Conservation (phyloP, 108 stramenopile genomes). For the Cyclotella sp. region DNA sequence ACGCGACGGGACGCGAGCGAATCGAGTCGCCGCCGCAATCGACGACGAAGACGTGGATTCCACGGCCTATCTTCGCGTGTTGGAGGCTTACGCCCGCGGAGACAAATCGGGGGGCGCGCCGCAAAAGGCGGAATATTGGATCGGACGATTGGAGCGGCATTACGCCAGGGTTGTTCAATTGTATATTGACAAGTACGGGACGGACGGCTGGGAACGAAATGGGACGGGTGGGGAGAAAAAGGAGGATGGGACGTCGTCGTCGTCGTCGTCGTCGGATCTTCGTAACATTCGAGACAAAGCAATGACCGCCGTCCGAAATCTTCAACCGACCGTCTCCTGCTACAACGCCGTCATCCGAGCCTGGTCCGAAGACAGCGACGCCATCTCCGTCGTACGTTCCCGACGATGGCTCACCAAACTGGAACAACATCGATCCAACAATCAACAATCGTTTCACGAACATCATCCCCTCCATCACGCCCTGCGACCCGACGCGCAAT, state of each 20-base stretch:
- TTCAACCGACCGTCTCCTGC: slow-evolving; percentile 60
- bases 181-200: slow-evolving; percentile 13
- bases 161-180: slow-evolving; percentile 18
- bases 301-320: slow-evolving; percentile 20
- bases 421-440: slow-evolving; percentile 25
- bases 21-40: no score
- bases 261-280: no score
- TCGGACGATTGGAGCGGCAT: slow-evolving; percentile 45
- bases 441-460: slow-evolving; percentile 1
- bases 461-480: slow-evolving; percentile 8
- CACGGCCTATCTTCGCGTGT: slow-evolving; percentile 63
- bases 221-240: no score
- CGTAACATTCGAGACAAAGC: slow-evolving; percentile 18
- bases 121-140: slow-evolving; percentile 64
- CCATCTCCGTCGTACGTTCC: slow-evolving; percentile 60
- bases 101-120: slow-evolving; percentile 54
- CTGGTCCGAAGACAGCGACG: slow-evolving; percentile 72
- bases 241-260: no score
- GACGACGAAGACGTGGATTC: slow-evolving; percentile 38
- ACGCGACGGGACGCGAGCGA: no score
- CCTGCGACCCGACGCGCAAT: slow-evolving; percentile 58
- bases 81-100: slow-evolving; percentile 59
- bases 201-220: neutral
- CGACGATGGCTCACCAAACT: slow-evolving; percentile 76
- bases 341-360: slow-evolving; percentile 79